phyloP scores from a whole-genome alignment of 2,329 filamentous ascomycete species.

The Pleoardoris graminearum region DNA sequence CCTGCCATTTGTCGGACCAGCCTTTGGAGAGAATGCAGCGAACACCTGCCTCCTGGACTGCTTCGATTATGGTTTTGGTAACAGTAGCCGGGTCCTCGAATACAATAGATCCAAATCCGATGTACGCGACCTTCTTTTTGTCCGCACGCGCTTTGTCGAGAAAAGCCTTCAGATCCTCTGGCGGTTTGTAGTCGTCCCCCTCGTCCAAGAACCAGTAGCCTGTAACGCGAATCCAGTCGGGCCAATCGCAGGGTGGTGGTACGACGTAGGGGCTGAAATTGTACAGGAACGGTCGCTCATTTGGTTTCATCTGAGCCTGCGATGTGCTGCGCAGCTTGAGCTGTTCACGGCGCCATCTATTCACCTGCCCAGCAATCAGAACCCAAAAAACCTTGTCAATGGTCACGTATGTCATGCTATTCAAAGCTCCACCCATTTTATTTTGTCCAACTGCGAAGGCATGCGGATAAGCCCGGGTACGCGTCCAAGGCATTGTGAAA shows the following conservation, averaged over 20 bases:
- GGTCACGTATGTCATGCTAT: conserved; percentile 92
- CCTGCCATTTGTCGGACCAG: conserved; percentile 81
- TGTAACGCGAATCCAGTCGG: conserved; percentile 95
- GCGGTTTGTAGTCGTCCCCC: conserved; percentile 67
- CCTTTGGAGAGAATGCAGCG: conserved; percentile 94
- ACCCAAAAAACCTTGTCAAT: conserved; percentile 98
- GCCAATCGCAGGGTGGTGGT: conserved; percentile 91
- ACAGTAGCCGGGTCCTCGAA: conserved; percentile 86
- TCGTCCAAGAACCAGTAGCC: conserved; percentile 98
- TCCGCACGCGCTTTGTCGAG: conserved; percentile 82
- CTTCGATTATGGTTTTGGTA: conserved; percentile 90
- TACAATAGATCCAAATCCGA: conserved; percentile 95
- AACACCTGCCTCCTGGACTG: conserved; percentile 87
- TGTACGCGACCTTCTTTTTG: conserved; percentile 89
- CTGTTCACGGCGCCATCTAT: conserved; percentile 83
- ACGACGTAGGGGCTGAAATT: conserved; percentile 96
- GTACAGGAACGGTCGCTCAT: conserved; percentile 98
- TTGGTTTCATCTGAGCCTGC: conserved; percentile 88
- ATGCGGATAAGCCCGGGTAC: conserved; percentile 92
- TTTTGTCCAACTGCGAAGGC: conserved; percentile 91
- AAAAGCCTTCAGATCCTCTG: conserved; percentile 74
- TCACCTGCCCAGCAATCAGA: conserved; percentile 86
- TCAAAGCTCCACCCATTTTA: conserved; percentile 94
- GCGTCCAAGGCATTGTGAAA: conserved; percentile 98
- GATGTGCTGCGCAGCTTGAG: conserved; percentile 79